phyloP scores from a whole-genome alignment of 345 rosid genomes.

The Eucalyptus pauciflora region DNA sequence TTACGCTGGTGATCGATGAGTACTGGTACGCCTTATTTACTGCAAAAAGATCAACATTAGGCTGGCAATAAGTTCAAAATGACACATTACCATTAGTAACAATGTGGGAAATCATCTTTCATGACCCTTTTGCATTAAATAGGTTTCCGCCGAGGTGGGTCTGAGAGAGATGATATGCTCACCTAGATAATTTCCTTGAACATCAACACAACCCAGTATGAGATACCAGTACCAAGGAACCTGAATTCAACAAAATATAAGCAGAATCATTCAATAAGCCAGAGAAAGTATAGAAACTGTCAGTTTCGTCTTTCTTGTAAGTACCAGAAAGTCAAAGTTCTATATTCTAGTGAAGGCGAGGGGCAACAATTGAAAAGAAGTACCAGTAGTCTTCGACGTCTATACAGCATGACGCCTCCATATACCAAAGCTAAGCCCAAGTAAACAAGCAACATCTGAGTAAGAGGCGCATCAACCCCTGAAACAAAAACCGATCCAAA shows the following conservation, averaged over 20 bases:
- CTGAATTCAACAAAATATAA: background rate
- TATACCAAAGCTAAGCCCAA: slow-evolving; percentile 31
- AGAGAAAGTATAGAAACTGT: background rate
- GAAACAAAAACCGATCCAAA: background rate
- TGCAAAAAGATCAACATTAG: background rate
- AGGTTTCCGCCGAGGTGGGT: background rate
- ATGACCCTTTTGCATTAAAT: background rate
- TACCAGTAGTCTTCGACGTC: slow-evolving; percentile 30
- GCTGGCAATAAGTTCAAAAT: background rate
- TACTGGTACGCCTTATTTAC: slow-evolving; percentile 55
- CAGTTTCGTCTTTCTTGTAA: background rate
- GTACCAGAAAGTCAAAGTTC: background rate
- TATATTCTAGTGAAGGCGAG: background rate
- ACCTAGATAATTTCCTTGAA: slow-evolving; percentile 54
- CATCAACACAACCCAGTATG: slow-evolving; percentile 44
- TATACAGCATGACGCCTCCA: slow-evolving; percentile 26
- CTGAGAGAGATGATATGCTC: slow-evolving; percentile 1
- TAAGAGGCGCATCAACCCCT: slow-evolving; percentile 55
- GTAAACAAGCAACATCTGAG: slow-evolving; percentile 34
- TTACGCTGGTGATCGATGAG: slow-evolving; percentile 54
- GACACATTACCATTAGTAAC: background rate
- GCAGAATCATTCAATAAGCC: background rate
- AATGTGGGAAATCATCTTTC: background rate
- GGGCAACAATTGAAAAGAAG: background rate
- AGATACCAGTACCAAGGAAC: slow-evolving; percentile 43